Base-by-base conservation (phyloP, 257 asterid species). In the Nicotiana paniculata region DNA sequence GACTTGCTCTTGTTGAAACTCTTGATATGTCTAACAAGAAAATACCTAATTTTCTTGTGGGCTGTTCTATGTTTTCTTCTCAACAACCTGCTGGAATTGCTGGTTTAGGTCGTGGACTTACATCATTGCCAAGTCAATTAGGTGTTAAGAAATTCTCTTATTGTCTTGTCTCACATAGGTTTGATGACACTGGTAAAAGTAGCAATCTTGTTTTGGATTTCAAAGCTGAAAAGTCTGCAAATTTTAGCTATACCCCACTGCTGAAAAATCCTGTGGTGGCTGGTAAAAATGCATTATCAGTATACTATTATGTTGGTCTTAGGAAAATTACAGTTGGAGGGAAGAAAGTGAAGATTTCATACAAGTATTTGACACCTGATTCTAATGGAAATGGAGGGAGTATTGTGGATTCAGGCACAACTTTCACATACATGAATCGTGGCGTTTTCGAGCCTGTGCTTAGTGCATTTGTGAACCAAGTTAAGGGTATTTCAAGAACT, bases 371-470 rank as follows among this genome's bases (percentile, higher is more conserved):
- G 63, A 67, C 77, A 1, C 89, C 92, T 3, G 94, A 90, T 81
- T 69, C 89, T 0, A 80, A 83, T 18, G 99, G 98, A 26, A 91
- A 91, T 64, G 95, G 97, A 1, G 98, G 99, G 84, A 87, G 97
- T 1, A 91, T 93, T 13, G 97, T 95, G 0, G 99, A 95, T 86
- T 95, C 99, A 0, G 99, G 99, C 9, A 84, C 99, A 2, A 91
- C 97, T 0, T 91, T 90, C 39, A 92, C 97, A 1, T 92, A 84
- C 85, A 86, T 91, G 91, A 90, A 78, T 11, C 81, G 81, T 61
- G 88, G 82, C 0, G 87, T 91, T 30, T 90, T 89, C 18, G 80
- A 86, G 17, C 81, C 75, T 2, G 91, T 93, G 13, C 28, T 82
- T 0, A 48, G 82, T 68, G 93, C 92, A 1, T 88, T 95, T 61